Percentiles rank a stretch among this genome's conserved stretches.
phyloP scores from a whole-genome alignment of 768 basidiomycete genomes.

The Crassisporium funariophilum region DNA sequence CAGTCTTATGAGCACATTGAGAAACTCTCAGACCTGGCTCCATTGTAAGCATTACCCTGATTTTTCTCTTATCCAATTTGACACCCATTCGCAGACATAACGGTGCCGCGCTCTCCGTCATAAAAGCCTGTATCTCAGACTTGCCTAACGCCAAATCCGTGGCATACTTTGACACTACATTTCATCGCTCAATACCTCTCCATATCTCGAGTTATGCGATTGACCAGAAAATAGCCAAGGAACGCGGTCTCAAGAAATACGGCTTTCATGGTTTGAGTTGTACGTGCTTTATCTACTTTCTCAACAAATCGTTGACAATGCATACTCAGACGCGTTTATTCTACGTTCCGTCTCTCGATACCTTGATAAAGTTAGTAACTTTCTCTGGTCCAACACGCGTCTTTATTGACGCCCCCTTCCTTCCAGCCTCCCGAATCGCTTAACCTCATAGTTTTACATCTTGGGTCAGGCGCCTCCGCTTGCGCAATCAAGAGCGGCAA shows the following conservation, averaged over 20 bases:
- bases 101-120: constrained; percentile 60
- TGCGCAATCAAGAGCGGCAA: constrained; percentile 75
- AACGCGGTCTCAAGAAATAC: constrained; percentile 80
- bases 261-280: constrained; percentile 90
- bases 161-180: constrained; percentile 88
- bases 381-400: neutral
- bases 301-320: neutral
- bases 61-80: too few relatives aligned
- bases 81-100: too few relatives aligned
- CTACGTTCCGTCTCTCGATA: constrained; percentile 59
- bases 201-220: constrained; percentile 85
- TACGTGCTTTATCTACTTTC: constrained; percentile 27
- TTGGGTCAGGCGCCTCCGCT: constrained; percentile 88
- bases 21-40: constrained; percentile 77
- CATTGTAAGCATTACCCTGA: constrained; percentile 65
- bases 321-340: constrained; percentile 61
- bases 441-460: constrained; percentile 82
- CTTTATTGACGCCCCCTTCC: neutral
- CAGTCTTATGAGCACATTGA: constrained; percentile 74
- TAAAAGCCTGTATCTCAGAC: constrained; percentile 57
- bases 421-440: constrained; percentile 45
- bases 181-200: constrained; percentile 74
- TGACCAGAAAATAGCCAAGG: constrained; percentile 56
- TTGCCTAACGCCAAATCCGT: constrained; percentile 73
- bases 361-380: constrained; percentile 50